phyloP scores from a whole-genome alignment of 2,329 filamentous ascomycete species.

The Colletotrichum chrysophilum region DNA sequence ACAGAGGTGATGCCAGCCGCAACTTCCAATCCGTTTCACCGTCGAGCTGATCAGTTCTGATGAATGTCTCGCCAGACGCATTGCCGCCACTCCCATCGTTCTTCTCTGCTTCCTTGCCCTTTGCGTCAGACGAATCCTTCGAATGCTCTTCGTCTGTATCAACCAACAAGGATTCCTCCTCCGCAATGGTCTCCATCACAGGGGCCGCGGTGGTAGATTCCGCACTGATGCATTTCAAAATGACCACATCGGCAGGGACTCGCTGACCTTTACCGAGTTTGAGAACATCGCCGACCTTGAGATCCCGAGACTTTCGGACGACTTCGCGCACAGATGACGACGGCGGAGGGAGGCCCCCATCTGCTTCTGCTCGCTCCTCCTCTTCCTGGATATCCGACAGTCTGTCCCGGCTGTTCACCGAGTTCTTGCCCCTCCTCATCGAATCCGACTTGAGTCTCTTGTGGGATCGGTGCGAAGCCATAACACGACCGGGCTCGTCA shows the following conservation, averaged over 20 bases:
- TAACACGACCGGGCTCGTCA: slow-evolving; percentile 53
- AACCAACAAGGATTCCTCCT: slow-evolving; percentile 45
- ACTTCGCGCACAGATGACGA: slow-evolving; percentile 67
- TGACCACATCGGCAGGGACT: slow-evolving; percentile 92
- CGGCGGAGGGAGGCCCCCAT: slow-evolving; percentile 41
- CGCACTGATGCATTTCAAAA: slow-evolving; percentile 78
- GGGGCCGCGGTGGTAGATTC: slow-evolving; percentile 48
- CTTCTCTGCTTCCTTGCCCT: slow-evolving; percentile 37
- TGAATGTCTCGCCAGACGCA: slow-evolving; percentile 87
- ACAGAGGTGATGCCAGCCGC: slow-evolving; percentile 83
- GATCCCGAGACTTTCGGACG: slow-evolving; percentile 81
- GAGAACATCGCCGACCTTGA: slow-evolving; percentile 95
- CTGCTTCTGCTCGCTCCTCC: slow-evolving; percentile 57
- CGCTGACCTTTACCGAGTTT: slow-evolving; percentile 92
- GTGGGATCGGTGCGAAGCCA: slow-evolving; percentile 37
- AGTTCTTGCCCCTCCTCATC: slow-evolving; percentile 40
- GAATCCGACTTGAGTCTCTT: slow-evolving; percentile 53
- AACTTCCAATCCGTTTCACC: slow-evolving; percentile 99
- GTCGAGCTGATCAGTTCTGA: slow-evolving; percentile 95
- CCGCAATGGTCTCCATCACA: slow-evolving; percentile 21
- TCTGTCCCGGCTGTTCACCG: slow-evolving; percentile 42
- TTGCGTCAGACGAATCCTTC: slow-evolving; percentile 25
- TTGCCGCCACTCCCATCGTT: slow-evolving; percentile 36
- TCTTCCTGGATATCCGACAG: slow-evolving; percentile 75
- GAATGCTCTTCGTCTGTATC: slow-evolving; percentile 40